These are phyloP conservation scores for Quercus wislizeni DNA, from an alignment of 306 rosid genomes.

Conservation along the genomic window DNA sequence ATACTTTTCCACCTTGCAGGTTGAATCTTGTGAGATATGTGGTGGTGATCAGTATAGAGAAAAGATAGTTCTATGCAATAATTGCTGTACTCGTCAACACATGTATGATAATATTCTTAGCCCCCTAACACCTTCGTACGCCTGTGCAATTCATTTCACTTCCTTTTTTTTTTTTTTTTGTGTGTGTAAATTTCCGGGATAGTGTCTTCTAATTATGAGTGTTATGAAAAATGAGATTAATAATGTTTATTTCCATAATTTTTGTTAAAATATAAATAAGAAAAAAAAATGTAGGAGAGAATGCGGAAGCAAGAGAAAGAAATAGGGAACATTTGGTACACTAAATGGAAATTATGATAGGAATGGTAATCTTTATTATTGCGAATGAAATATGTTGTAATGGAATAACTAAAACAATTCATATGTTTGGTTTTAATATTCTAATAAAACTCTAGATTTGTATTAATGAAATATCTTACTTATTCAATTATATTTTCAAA, in stretches of 20 bases:
- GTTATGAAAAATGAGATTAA: not conserved
- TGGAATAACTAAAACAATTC: no score
- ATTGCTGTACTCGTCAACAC: constrained; percentile 54
- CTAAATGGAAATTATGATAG: no score
- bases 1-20: constrained; percentile 42
- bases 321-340: no score
- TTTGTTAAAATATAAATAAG: no score
- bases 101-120: constrained; percentile 37
- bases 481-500: no score
- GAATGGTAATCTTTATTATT: no score
- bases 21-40: constrained; percentile 48
- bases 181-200: not conserved
- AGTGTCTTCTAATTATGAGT: not conserved
- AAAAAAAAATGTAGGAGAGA: no score
- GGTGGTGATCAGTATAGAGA: constrained; percentile 42
- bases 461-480: no score
- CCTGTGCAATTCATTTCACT: not conserved
- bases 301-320: no score
- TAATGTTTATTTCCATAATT: not conserved
- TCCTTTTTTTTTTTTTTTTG: not conserved
- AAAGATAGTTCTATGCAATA: constrained; percentile 35
- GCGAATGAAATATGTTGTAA: no score
- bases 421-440: no score
- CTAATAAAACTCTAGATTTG: no score
- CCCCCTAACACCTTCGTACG: not conserved